Percentiles rank a stretch among this genome's conserved stretches.
Conservation (phyloP, 192 early-diverging fungal genomes). For the Cladochytrium replicatum region DNA sequence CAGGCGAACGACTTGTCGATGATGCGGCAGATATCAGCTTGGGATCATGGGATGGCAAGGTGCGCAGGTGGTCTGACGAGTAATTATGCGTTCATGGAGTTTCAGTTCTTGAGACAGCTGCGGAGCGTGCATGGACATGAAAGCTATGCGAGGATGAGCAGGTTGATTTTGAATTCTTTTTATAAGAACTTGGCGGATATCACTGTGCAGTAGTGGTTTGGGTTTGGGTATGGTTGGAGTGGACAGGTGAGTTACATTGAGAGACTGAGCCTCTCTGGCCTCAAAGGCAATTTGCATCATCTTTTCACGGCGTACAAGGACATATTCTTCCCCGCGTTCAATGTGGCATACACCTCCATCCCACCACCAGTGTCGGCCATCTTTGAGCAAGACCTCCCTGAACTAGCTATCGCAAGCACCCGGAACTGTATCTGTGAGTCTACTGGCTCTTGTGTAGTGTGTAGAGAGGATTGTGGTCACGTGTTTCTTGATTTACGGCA, state of each 20-base stretch:
- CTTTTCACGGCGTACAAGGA: constrained; percentile 36
- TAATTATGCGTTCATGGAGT: constrained; percentile 48
- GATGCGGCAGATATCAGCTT: constrained; percentile 46
- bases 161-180: constrained; percentile 39
- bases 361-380: no score
- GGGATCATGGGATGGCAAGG: constrained; percentile 52
- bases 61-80: constrained; percentile 42
- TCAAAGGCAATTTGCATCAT: no score
- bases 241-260: constrained; percentile 33
- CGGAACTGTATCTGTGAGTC: no score
- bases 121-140: constrained; percentile 43
- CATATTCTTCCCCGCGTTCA: constrained; percentile 41
- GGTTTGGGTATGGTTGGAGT: constrained; percentile 36
- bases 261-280: not conserved
- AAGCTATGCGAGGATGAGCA: constrained; percentile 24
- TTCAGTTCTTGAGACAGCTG: constrained; percentile 38
- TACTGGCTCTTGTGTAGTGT: no score
- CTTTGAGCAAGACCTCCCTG: no score
- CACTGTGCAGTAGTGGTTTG: constrained; percentile 37
- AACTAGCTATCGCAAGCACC: no score
- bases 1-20: constrained; percentile 53
- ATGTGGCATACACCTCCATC: constrained; percentile 41
- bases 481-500: no score
- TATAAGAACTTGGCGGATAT: constrained; percentile 51
- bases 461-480: no score